Evolutionary conservation across 139 green algal genomes (phyloP), one percentile per base, ranked within the genome.

Genomic region (Zygnema cylindricum): DNA sequence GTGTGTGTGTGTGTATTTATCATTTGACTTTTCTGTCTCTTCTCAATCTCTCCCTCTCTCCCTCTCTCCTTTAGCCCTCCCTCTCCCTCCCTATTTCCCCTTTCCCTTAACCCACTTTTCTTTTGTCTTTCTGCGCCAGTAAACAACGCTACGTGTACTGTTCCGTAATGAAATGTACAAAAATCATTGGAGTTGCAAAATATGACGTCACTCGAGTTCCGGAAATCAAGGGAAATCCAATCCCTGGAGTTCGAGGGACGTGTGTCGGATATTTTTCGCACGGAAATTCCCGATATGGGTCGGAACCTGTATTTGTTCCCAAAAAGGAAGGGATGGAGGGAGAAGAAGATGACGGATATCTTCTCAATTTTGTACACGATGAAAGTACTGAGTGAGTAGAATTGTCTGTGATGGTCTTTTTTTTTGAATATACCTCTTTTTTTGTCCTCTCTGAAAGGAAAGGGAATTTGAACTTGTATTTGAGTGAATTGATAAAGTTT

Each of bases 291-390:
- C 43, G 78, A 11, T 90, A 81, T 2, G 95, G 93, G n/a, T 95
- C 95, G 0, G 95, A 97, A 90, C 89, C 93, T 0, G 82, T 94
- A 0, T 97, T 97, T 92, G 95, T 95, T 38, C 93, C 93, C 76
- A 38, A 30, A 55, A 41, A 1, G 38, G 71, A n/a, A 81, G 89
- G 57, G 69, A 38, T 78, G 82, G 89, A 35, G 1, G 57, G 55
- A 69, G 16, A 25, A 7, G 95, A 97, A 79, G 95, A 98, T 63
- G 94, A 95, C 75, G 95, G 95, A n/a, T 96, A 88, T 77, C 88
- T 98, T 40, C 41, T 96, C 49, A 94, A 89, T 0, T 97, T 94
- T 41, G 94, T 96, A 23, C 90, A 94, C 36, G 91, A 96, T 71
- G 77, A 79, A 1, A 77, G 49, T 30, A 69, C 63, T 30, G 76